These are phyloP conservation scores for Rhodomyrtus psidioides DNA, from an alignment of 441 rosid species.

Conservation along the genomic window DNA sequence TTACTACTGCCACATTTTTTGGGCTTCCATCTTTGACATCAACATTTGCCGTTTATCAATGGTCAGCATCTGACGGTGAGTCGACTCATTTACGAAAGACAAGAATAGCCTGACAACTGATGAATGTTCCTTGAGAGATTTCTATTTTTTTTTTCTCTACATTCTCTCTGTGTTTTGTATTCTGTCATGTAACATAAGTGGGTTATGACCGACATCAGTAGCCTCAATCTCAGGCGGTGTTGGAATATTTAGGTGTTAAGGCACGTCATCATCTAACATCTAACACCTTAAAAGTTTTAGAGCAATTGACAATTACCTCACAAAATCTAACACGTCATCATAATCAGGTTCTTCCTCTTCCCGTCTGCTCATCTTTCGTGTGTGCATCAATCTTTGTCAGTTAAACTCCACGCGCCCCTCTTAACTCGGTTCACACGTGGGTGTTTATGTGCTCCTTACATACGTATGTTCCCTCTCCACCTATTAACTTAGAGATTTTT, in stretches of 20 bases:
- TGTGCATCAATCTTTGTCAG: too few species aligned
- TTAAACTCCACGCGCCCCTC: fast-evolving
- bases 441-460: background rate
- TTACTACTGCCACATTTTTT: background rate
- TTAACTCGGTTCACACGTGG: background rate
- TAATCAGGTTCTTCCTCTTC: background rate
- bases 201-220: too few species aligned
- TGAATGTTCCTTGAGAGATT: too few species aligned
- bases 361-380: too few species aligned
- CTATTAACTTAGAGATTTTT: fast-evolving
- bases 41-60: background rate
- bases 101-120: too few species aligned
- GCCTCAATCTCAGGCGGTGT: too few species aligned
- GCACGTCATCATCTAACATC: too few species aligned
- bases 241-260: too few species aligned
- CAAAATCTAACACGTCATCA: background rate
- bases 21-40: background rate
- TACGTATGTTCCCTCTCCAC: fast-evolving
- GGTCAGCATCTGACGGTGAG: background rate
- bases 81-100: background rate
- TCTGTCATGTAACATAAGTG: background rate
- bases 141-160: too few species aligned
- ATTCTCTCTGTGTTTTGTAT: background rate
- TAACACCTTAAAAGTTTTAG: too few species aligned
- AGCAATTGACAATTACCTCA: too few species aligned